These are phyloP conservation scores for Talaromyces rugulosus DNA, from an alignment of 2,329 filamentous ascomycete genomes.

Conservation along the genomic window DNA sequence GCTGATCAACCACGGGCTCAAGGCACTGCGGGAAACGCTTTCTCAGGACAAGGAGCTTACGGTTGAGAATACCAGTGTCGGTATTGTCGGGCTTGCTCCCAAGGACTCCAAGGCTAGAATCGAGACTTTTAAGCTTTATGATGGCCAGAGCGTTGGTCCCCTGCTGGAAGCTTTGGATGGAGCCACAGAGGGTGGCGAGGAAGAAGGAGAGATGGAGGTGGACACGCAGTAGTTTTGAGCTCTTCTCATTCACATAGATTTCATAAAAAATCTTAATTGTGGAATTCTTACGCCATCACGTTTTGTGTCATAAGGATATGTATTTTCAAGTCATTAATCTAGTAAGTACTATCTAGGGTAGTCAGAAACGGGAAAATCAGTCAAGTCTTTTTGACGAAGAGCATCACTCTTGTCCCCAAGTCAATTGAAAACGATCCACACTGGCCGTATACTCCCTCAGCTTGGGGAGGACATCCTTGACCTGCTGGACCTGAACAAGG, in stretches of 20 bases:
- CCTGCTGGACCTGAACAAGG: constrained; percentile 69
- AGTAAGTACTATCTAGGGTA: neutral
- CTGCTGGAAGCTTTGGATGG: constrained; percentile 71
- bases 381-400: neutral
- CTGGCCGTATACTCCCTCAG: constrained; percentile 73
- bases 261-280: constrained; percentile 21
- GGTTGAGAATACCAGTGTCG: constrained; percentile 92
- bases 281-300: constrained; percentile 14
- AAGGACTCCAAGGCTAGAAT: constrained; percentile 52
- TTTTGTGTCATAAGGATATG: neutral
- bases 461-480: constrained; percentile 66
- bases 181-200: constrained; percentile 39
- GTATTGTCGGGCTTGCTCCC: constrained; percentile 65
- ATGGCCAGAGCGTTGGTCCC: constrained; percentile 78
- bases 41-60: constrained; percentile 97
- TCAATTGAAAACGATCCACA: constrained; percentile 69
- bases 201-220: constrained; percentile 53
- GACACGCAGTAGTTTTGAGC: constrained; percentile 41
- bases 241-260: constrained; percentile 1
- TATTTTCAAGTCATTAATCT: neutral
- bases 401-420: constrained; percentile 67
- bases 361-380: neutral
- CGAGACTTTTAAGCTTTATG: constrained; percentile 85
- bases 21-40: constrained; percentile 89
- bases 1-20: constrained; percentile 83